Percentiles rank a stretch among this genome's conserved stretches.
Conservation (phyloP, 805 yeast species). For the Saccharomycopsis sp. region DNA sequence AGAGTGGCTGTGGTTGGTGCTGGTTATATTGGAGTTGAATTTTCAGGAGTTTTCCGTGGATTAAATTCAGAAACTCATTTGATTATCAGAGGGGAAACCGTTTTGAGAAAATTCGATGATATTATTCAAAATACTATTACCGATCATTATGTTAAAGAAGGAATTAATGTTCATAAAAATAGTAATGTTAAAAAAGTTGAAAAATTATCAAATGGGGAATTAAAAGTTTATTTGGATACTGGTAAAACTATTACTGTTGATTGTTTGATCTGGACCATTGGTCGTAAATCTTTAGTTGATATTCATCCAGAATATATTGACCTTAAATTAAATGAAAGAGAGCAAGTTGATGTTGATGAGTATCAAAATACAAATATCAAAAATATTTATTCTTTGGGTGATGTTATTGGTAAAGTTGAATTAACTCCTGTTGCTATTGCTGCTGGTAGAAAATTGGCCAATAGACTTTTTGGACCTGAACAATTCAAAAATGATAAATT, state of each 20-base stretch:
- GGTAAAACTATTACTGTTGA: slow-evolving; percentile 62
- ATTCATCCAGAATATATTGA: slow-evolving; percentile 73
- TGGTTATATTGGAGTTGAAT: slow-evolving; percentile 94
- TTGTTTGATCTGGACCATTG: slow-evolving; percentile 84
- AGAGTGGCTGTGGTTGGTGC: slow-evolving; percentile 94
- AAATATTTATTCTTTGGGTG: slow-evolving; percentile 81
- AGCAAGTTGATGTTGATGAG: slow-evolving; percentile 72
- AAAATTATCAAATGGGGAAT: slow-evolving; percentile 36
- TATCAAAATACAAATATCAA: slow-evolving; percentile 71
- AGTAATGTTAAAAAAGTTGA: slow-evolving; percentile 41
- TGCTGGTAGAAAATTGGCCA: slow-evolving; percentile 89
- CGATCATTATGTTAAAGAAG: slow-evolving; percentile 68
- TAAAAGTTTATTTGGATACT: slow-evolving; percentile 35
- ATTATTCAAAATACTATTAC: slow-evolving; percentile 72
- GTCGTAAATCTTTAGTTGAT: slow-evolving; percentile 69
- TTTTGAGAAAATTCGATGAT: slow-evolving; percentile 80
- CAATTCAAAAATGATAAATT: slow-evolving; percentile 63
- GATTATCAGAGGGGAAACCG: slow-evolving; percentile 84
- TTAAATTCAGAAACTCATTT: slow-evolving; percentile 80
- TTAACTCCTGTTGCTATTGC: slow-evolving; percentile 98
- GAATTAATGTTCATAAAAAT: slow-evolving; percentile 69
- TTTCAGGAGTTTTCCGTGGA: slow-evolving; percentile 88
- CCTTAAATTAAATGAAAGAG: slow-evolving; percentile 47
- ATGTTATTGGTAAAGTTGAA: slow-evolving; percentile 86
- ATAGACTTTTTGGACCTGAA: slow-evolving; percentile 81